Base-by-base conservation (phyloP, 2,329 filamentous ascomycete genomes). In the Thelonectria olida region DNA sequence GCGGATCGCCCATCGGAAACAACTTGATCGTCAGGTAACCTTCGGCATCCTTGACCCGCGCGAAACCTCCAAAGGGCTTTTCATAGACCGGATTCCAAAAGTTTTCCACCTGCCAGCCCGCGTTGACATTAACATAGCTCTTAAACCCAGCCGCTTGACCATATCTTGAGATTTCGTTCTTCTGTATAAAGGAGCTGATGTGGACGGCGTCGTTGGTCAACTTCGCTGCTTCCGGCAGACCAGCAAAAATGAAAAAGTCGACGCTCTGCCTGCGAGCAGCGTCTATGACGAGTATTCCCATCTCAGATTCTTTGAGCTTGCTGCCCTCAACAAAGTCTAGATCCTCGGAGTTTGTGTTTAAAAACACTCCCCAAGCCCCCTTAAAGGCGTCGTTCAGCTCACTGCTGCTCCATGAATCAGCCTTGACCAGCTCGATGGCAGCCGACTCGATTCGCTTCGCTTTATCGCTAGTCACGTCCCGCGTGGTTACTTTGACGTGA, bases 1-100 rank as follows among this genome's bases (percentile, higher is more conserved):
- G 54, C 3, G 47, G 41, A 5, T 76, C 76, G 19, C 76, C 77
- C 75, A 75, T 77, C 5, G 61, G 61, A 0, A 77, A 76, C 1
- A 59, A 52, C 1, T 67, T 59, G 42, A 78, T 73, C 0, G 76
- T 75, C 2, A 76, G 64, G 17, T 62, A 66, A 4, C 76, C 75
- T 3, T 78, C 74, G 0, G 65, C 65, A 19, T 77, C 71, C 0
- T n/a, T n/a, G 9, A 64, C 50, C 17, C 63, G 65, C 0, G 77
- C 76, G 20, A 79, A 78, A 4, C 77, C 77, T n/a, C 54, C 54
- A 23, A 56, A 49, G 3, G 54, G 42, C n/a, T 56, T 38, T 8
- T 39, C 25, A 10, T 56, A 56, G 3, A 44, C 19, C 5, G 22
- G 19, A 7, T 49, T 28, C 54, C 44, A 56, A 22, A 56, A 56